Percentiles rank a stretch among this genome's conserved stretches.
Conservation (phyloP, 225 moss, liverwort and hornwort species). For the Sphagnum tenellum region DNA sequence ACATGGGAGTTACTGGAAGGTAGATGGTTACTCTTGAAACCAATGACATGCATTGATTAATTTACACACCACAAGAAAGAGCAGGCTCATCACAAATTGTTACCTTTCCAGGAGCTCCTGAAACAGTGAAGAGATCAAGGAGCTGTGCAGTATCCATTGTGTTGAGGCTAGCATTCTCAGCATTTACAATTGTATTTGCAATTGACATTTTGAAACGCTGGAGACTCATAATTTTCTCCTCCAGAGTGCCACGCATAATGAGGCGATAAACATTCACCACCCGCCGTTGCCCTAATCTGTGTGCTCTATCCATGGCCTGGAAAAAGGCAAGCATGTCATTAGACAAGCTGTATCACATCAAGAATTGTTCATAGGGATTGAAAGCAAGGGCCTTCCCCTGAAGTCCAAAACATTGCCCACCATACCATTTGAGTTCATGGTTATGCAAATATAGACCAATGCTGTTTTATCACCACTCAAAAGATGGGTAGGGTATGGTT, state of each 20-base stretch:
- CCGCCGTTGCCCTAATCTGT: slow-evolving; percentile 76
- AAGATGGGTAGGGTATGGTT: too few species aligned
- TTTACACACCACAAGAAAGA: too few species aligned
- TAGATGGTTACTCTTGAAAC: neutral
- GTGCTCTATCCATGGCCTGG: slow-evolving; percentile 96
- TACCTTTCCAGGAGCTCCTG: slow-evolving; percentile 63
- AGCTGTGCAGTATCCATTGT: slow-evolving; percentile 84
- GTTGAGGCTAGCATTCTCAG: slow-evolving; percentile 85
- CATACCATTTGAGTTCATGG: too few species aligned
- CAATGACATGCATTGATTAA: neutral
- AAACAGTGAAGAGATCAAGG: slow-evolving; percentile 80
- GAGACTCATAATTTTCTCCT: slow-evolving; percentile 92
- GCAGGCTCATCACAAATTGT: neutral
- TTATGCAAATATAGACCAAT: too few species aligned
- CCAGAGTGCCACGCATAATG: slow-evolving; percentile 91
- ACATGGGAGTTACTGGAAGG: neutral
- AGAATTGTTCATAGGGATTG: too few species aligned
- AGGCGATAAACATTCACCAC: slow-evolving; percentile 89
- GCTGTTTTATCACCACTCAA: too few species aligned
- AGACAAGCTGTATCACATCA: too few species aligned
- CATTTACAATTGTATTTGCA: slow-evolving; percentile 74
- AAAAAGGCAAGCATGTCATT: neutral
- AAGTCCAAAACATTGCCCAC: too few species aligned
- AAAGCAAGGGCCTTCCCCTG: too few species aligned
- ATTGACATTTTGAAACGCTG: slow-evolving; percentile 89